A percentile compares a stretch with the other conserved stretches of the same genome.
Evolutionary conservation across 148 eudicot species (phyloP).

Genomic region (Oxyria digyna): DNA sequence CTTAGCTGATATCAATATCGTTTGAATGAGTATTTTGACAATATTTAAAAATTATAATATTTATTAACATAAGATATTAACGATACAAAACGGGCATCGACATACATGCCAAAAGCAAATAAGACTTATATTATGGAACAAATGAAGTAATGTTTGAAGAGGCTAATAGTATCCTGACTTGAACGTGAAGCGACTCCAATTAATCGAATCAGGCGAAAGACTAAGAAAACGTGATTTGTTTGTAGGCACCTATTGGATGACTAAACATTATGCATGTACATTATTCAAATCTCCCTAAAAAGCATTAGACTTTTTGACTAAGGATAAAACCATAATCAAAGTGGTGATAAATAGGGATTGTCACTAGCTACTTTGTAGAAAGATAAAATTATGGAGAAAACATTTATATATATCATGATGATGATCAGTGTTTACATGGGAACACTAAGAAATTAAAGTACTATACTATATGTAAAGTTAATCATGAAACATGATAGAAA

Average conservation of each 20-base stretch:
- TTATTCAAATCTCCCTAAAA: neutral
- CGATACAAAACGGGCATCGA: no score
- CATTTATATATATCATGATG: neutral
- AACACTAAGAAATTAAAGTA: neutral
- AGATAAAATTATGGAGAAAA: neutral
- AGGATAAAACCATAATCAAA: neutral
- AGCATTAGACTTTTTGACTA: neutral
- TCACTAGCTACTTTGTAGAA: neutral
- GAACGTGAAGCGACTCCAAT: no score
- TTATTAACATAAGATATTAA: no score
- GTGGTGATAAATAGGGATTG: neutral
- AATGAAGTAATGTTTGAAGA: no score
- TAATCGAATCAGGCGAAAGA: no score
- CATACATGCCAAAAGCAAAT: no score
- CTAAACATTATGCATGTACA: neutral
- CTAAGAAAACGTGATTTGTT: neutral
- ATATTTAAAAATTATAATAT: no score
- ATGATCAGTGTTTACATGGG: conserved; percentile 2
- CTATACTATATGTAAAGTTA: neutral
- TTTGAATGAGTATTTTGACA: no score
- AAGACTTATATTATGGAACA: no score
- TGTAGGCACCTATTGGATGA: neutral
- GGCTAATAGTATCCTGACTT: no score
- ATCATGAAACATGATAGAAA: neutral
- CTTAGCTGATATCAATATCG: no score